Percentiles rank a stretch among this genome's conserved stretches.
phyloP scores from a whole-genome alignment of 768 basidiomycete genomes.

The Russula brevipes region DNA sequence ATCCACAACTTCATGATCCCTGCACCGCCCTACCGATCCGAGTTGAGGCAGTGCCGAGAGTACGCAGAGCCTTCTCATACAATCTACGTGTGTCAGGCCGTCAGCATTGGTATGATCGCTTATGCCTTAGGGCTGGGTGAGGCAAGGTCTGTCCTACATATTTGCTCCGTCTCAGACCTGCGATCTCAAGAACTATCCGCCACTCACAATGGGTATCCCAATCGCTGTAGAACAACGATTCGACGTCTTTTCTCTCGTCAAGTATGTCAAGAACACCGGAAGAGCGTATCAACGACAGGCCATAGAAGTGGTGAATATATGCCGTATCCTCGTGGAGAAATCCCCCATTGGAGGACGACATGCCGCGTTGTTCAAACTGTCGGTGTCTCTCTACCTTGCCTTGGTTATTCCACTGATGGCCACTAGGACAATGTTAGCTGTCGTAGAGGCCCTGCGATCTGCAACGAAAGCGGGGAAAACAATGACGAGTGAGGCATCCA shows the following conservation, averaged over 20 bases:
- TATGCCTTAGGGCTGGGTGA: neutral
- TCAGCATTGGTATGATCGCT: neutral
- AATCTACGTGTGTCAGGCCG: neutral
- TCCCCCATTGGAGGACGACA: neutral
- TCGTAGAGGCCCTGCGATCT: neutral
- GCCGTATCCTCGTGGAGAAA: neutral
- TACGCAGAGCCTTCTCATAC: neutral
- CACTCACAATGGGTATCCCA: neutral
- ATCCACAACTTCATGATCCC: neutral
- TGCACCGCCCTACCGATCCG: neutral
- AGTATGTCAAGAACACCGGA: neutral
- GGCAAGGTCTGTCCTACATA: neutral
- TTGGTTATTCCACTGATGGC: neutral
- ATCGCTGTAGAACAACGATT: neutral
- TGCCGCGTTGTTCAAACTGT: conserved; percentile 1
- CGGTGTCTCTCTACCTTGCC: neutral
- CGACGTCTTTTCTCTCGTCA: neutral
- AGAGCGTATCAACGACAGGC: conserved; percentile 8
- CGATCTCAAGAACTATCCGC: neutral
- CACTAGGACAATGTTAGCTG: neutral
- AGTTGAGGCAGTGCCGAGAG: neutral
- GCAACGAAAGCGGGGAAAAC: conserved; percentile 10
- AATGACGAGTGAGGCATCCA: neutral
- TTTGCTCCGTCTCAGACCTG: neutral
- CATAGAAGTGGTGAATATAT: conserved; percentile 7